Percentiles rank a stretch among this genome's conserved stretches.
Conservation (phyloP, 345 rosid species). For the Clausena lansium region DNA sequence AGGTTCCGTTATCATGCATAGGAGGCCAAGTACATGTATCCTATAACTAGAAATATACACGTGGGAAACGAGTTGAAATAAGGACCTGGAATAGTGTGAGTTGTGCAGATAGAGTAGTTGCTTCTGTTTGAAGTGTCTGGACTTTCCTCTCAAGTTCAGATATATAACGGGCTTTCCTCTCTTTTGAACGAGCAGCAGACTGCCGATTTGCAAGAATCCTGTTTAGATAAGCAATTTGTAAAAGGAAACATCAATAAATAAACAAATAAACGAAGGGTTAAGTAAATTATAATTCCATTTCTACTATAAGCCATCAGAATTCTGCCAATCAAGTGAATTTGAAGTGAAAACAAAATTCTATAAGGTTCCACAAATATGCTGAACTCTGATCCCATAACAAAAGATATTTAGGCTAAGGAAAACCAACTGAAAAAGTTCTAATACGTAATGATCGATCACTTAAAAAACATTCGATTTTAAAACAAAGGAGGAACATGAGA, state of each 20-base stretch:
- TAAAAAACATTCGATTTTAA: background rate
- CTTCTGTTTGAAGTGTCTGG: constrained; percentile 87
- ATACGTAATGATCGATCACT: background rate
- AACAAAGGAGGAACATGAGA: background rate
- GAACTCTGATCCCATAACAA: background rate
- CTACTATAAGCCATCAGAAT: background rate
- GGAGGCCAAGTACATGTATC: background rate
- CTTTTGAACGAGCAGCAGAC: constrained; percentile 92
- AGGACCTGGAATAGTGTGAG: constrained; percentile 78
- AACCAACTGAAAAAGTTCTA: background rate
- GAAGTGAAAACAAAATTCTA: background rate
- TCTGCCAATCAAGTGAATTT: background rate
- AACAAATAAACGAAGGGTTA: background rate
- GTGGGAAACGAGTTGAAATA: background rate
- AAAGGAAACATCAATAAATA: background rate
- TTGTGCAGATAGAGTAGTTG: constrained; percentile 87
- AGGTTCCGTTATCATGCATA: background rate
- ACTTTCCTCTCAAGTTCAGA: constrained; percentile 83
- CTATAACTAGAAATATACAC: background rate
- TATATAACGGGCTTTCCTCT: constrained; percentile 81
- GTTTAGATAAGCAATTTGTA: constrained; percentile 6
- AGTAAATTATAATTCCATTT: background rate
- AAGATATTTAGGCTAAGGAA: background rate
- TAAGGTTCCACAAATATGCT: background rate
- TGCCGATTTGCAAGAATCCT: constrained; percentile 91